Evolutionary conservation across 1,284 basidiomycete genomes (phyloP), one percentile per base, ranked within the genome.

Genomic region (Farysia itapuensis): DNA sequence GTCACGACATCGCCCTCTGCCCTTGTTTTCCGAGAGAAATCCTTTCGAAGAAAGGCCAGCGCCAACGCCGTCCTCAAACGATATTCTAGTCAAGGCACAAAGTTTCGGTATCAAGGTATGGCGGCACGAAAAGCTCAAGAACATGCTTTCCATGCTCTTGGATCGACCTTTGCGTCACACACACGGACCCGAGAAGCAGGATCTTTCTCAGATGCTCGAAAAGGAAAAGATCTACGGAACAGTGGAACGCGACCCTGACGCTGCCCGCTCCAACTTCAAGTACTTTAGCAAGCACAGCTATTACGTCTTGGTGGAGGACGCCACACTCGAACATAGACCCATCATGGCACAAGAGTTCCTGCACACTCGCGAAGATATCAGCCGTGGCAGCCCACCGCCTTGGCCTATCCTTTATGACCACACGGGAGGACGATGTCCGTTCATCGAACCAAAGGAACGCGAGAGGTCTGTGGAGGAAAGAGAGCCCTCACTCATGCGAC

Each of bases 281-380:
- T 99, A 98, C 77, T 98, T 98, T 78, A 80, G 84, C 22, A 85
- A 86, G 42, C 82, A 83, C 35, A 85, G 83, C 44, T 86, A 83
- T 74, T 96, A 90, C 76, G 81, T 97, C 22, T 82, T 98, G 30
- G 84, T 98, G 20, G 93, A 97, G 75, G 95, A 98, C 70, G 84
- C 90, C 49, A 85, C 84, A 5, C 84, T 87, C 50, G 87, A 92
- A 42, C 78, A 81, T 64, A 79, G 81, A 20, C 80, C 83, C 4
- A 77, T 84, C 67, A 79, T 82, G 70, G 76, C 78, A 47, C 80
- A 81, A 48, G 81, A 84, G 66, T 84, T 81, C 67, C 67, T 77
- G 13, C 63, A 74, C 41, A 77, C 76, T 31, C 54, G 49, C 9
- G 53, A 42, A 24, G 31, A 44, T 15, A 26, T 26, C 21, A 39